phyloP scores from a whole-genome alignment of 805 yeast genomes.

The Komagataella pseudopastoris region DNA sequence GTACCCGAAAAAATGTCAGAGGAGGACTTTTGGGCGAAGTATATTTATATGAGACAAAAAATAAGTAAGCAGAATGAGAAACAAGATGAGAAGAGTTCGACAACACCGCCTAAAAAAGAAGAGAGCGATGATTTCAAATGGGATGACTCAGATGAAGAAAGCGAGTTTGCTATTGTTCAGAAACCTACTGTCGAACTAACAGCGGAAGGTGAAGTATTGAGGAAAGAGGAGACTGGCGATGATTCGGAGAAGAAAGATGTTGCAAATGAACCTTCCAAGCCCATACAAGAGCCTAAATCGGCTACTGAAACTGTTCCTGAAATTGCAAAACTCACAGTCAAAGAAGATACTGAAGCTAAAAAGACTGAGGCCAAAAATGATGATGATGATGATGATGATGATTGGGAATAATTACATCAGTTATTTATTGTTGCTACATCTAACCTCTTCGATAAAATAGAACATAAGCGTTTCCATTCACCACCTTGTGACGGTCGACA shows the following conservation, averaged over 20 bases:
- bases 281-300: background rate
- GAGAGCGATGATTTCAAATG: constrained; percentile 39
- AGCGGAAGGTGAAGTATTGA: constrained; percentile 1
- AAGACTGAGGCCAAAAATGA: constrained; percentile 1
- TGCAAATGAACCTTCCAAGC: background rate
- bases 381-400: constrained; percentile 26
- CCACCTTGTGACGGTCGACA: constrained; percentile 35
- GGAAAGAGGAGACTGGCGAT: constrained; percentile 3
- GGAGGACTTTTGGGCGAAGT: constrained; percentile 62
- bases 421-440: background rate
- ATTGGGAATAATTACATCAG: constrained; percentile 33
- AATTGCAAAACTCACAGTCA: background rate
- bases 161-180: constrained; percentile 10
- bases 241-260: constrained; percentile 2
- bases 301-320: background rate
- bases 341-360: background rate
- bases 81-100: constrained; percentile 33
- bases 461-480: constrained; percentile 71
- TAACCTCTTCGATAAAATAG: constrained; percentile 50
- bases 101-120: constrained; percentile 26
- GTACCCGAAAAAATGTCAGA: constrained; percentile 56
- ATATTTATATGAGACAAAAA: constrained; percentile 38
- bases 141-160: constrained; percentile 38
- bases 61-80: constrained; percentile 45
- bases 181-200: constrained; percentile 6